phyloP scores from a whole-genome alignment of 1,139 yeast species.

The Suhomyces terraborum region DNA sequence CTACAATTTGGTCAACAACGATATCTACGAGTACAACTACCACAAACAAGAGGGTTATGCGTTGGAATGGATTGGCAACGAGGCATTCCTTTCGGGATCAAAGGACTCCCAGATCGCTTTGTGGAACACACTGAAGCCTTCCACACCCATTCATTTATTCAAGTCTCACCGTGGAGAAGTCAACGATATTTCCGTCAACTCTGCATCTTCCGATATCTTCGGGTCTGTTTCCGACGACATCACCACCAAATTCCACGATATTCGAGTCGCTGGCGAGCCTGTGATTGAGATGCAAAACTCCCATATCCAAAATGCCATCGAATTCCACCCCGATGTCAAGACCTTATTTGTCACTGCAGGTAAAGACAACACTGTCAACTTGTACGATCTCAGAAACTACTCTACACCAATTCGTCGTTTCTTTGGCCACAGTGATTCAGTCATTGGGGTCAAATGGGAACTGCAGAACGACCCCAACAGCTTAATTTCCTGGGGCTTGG shows the following conservation, averaged over 20 bases:
- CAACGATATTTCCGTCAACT: slow-evolving; percentile 61
- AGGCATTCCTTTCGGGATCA: slow-evolving; percentile 62
- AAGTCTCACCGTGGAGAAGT: slow-evolving; percentile 52
- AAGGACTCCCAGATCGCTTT: slow-evolving; percentile 67
- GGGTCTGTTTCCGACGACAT: slow-evolving; percentile 78
- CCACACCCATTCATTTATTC: slow-evolving; percentile 47
- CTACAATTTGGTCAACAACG: slow-evolving; percentile 27
- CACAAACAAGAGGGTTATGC: slow-evolving; percentile 73
- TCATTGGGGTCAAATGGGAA: slow-evolving; percentile 45
- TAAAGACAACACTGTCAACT: slow-evolving; percentile 50
- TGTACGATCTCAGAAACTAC: slow-evolving; percentile 55
- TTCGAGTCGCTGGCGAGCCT: slow-evolving; percentile 49
- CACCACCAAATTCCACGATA: slow-evolving; percentile 66
- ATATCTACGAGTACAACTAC: slow-evolving; percentile 47
- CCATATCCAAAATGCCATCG: slow-evolving; percentile 51
- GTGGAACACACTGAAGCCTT: slow-evolving; percentile 59
- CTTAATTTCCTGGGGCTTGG: slow-evolving; percentile 52
- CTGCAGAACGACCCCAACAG: slow-evolving; percentile 32
- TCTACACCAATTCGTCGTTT: slow-evolving; percentile 49
- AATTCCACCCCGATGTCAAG: slow-evolving; percentile 48
- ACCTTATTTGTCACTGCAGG: slow-evolving; percentile 56
- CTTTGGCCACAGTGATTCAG: slow-evolving; percentile 51
- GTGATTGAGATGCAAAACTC: slow-evolving; percentile 46
- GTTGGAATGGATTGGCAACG: slow-evolving; percentile 60
- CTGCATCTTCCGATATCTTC: slow-evolving; percentile 47